phyloP scores from a whole-genome alignment of 2,329 filamentous ascomycete genomes.

The Colletotrichum lupini region DNA sequence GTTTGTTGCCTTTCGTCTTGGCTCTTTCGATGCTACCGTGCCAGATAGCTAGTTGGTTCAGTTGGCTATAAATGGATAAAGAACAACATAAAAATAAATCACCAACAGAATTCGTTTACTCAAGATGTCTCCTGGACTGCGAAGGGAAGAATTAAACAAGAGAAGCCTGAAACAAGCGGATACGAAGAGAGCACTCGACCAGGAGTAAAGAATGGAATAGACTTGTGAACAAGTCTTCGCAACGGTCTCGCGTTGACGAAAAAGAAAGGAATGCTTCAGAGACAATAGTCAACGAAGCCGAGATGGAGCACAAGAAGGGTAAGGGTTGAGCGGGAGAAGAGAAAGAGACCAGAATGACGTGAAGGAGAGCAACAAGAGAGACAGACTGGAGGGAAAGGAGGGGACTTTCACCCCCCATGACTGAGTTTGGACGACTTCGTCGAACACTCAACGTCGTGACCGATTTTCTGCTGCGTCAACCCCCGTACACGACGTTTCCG shows the following conservation, averaged over 20 bases:
- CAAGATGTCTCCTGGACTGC: conserved; percentile 23
- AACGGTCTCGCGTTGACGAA: conserved; percentile 8
- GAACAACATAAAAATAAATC: background rate
- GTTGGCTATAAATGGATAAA: conserved; percentile 3
- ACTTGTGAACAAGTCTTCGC: conserved; percentile 20
- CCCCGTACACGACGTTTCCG: conserved; percentile 24
- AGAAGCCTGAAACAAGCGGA: background rate
- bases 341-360: conserved; percentile 14
- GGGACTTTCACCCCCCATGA: background rate
- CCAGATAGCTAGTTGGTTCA: background rate
- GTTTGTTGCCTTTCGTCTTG: background rate
- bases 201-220: conserved; percentile 32
- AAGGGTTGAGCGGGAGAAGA: conserved; percentile 5
- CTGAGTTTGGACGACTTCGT: conserved; percentile 23
- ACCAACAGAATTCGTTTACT: background rate
- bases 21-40: background rate
- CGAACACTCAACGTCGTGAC: background rate
- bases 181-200: conserved; percentile 14
- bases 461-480: conserved; percentile 1
- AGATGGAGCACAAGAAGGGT: conserved; percentile 22
- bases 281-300: conserved; percentile 21
- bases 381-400: background rate
- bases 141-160: background rate
- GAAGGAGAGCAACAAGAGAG: conserved; percentile 12
- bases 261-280: conserved; percentile 30